A percentile compares a stretch with the other conserved stretches of the same genome.
These are phyloP conservation scores for Lecanoromycetidae sp. DNA, from an alignment of 2,329 filamentous ascomycete species.

Conservation along the genomic window DNA sequence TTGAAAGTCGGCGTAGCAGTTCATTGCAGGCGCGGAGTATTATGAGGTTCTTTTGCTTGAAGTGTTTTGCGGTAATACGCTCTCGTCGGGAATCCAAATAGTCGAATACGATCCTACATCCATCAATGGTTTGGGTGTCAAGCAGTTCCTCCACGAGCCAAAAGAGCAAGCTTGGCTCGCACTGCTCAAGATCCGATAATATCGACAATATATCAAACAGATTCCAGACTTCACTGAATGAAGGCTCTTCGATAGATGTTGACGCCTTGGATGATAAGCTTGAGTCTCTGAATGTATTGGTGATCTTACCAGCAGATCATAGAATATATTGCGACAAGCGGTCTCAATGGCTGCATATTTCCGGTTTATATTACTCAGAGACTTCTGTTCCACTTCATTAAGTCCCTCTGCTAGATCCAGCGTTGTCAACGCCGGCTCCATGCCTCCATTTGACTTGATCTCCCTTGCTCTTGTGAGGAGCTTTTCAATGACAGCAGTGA, in stretches of 20 bases:
- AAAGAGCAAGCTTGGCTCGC: constrained; percentile 70
- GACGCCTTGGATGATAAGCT: constrained; percentile 39
- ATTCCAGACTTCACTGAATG: constrained; percentile 82
- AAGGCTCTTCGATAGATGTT: constrained; percentile 61
- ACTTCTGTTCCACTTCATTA: constrained; percentile 30
- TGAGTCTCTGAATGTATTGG: constrained; percentile 19
- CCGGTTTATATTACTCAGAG: constrained; percentile 17
- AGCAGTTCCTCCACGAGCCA: constrained; percentile 90
- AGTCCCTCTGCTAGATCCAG: constrained; percentile 42
- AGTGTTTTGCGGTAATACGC: constrained; percentile 66
- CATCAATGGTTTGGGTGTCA: constrained; percentile 88
- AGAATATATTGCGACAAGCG: constrained; percentile 69
- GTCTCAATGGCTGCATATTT: constrained; percentile 64
- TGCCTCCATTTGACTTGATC: constrained; percentile 46
- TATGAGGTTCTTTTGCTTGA: constrained; percentile 72
- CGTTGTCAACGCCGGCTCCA: constrained; percentile 66
- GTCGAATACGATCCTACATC: constrained; percentile 83
- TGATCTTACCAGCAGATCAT: constrained; percentile 57
- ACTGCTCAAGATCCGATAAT: constrained; percentile 61
- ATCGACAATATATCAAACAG: constrained; percentile 83
- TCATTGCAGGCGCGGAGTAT: constrained; percentile 95
- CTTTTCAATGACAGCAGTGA: constrained; percentile 42
- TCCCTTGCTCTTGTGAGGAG: constrained; percentile 48
- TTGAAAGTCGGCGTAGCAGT: constrained; percentile 79
- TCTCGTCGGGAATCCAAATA: constrained; percentile 90